Base-by-base conservation (phyloP, 305 asterid genomes). In the Caryopteris hybrid region DNA sequence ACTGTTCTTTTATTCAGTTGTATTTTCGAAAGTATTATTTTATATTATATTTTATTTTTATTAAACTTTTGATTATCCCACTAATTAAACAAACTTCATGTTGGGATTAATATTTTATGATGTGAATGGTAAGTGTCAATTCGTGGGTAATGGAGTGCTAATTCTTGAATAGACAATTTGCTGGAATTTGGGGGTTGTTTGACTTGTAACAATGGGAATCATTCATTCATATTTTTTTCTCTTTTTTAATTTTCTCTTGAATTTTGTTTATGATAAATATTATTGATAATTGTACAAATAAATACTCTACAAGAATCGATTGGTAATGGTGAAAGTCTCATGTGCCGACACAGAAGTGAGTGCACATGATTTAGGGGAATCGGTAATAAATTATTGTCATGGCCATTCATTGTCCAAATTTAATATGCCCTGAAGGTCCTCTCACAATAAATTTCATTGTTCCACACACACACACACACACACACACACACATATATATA, bases 321-420 rank as follows among this genome's bases (percentile, higher is more conserved):
- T 45, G 70, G 59, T 47, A 70, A 70, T 63, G 20, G 63, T 38
- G 59, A 64, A 58, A 65, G 59, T 43, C 39, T 62, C 70, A 63
- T 71, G 70, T 79, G 80, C 76, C 80, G 80, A 75, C 84, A 62
- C 68, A 65, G 41, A n/a, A 64, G 74, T 61, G 45, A 62, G 65
- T 29, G 76, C 80, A 72, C 80, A 75, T 69, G 74, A 79, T 42
- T 52, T 56, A 47, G 29, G 45, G 62, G 66, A 20, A 54, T 52
- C 58, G 52, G 31, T 38, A 64, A 36, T 51, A 74, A 22, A 59
- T 68, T 57, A 53, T 52, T 20, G 66, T 17, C 31, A 68, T 53
- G 39, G 20, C 60, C 78, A 75, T 75, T 75, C 16, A 79, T 43
- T 57, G 55, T 59, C 48, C 34, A 54, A 48, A 52, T 69, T 61